Base-by-base conservation (phyloP, 2,329 filamentous ascomycete genomes). In the Elsinoe arachidis region DNA sequence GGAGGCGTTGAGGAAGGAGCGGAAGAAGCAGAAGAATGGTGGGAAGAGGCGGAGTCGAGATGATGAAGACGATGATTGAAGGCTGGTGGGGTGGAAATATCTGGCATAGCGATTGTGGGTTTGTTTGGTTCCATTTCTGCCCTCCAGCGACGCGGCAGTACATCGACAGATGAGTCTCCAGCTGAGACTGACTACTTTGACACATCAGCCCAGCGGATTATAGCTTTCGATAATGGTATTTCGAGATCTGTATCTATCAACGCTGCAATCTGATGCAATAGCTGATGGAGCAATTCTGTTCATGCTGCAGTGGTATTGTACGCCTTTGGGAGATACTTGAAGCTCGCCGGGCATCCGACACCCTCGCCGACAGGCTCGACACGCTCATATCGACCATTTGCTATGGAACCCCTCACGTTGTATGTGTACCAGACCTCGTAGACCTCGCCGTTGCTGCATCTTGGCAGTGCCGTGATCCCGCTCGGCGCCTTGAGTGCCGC, bases 301-400 rank as follows among this genome's bases (percentile, higher is more conserved):
- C 10, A 34, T 53, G n/a, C 19, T 33, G n/a, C 21, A 23, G 33
- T 30, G n/a, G 54, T 47, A 12, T 47, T 39, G 19, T 34, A 26
- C 14, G 44, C 43, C 41, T 86, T 86, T 34, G 82, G 81, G 11
- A 80, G 67, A 66, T 87, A 87, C 65, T 79, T 78, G 64, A 89
- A 80, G 1, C 70, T 74, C 17, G 66, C 63, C 1, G 85, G 80
- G 68, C 87, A 90, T 41, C 73, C 78, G 15, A 82, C 81, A 47
- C 76, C 78, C 12, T 77, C 75, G 38, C 83, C 82, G 62, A 82
- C 78, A 9, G 78, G 78, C 35, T 77, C 72, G 2, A 78, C 70
- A 15, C 82, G 70, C 21, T 82, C 74, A 64, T 85, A 87, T 3
- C 77, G 66, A 21, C 83, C 84, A 6, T 74, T 74, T 63, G 83